Evolutionary conservation across 768 basidiomycete genomes (phyloP).

Genomic region (Hygrophorus pudorinus): DNA sequence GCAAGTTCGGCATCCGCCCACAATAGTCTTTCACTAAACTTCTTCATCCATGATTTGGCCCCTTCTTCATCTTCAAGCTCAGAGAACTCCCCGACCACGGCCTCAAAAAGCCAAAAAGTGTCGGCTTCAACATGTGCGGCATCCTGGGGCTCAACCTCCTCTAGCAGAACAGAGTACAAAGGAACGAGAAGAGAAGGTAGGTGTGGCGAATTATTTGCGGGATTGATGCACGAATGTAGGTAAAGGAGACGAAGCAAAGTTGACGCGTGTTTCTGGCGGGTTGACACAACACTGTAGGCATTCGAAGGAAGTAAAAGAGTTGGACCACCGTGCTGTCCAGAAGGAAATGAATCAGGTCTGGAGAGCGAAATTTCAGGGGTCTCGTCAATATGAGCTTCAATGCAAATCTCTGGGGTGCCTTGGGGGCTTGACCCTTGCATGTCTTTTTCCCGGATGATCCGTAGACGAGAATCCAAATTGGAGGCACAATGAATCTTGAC

Average conservation of each 20-base stretch:
- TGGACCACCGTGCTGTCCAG: constrained; percentile 14
- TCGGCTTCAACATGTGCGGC: constrained; percentile 67
- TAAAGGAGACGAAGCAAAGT: constrained; percentile 63
- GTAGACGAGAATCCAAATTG: constrained; percentile 45
- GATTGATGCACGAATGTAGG: constrained; percentile 62
- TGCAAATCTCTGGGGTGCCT: constrained; percentile 26
- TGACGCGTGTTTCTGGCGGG: constrained; percentile 51
- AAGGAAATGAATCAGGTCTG: constrained; percentile 20
- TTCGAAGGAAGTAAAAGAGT: constrained; percentile 40
- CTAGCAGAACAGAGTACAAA: constrained; percentile 49
- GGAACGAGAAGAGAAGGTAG: constrained; percentile 63
- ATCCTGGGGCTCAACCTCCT: constrained; percentile 54
- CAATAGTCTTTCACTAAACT: constrained; percentile 46
- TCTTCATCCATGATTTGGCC: constrained; percentile 50
- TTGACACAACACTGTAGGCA: constrained; percentile 31
- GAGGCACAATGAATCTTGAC: constrained; percentile 39
- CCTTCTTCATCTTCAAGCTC: constrained; percentile 66
- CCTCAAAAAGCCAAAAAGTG: constrained; percentile 75
- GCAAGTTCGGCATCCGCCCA: constrained; percentile 59
- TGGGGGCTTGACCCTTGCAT: constrained; percentile 26
- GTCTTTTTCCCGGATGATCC: constrained; percentile 24
- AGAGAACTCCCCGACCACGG: constrained; percentile 59
- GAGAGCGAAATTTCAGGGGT: constrained; percentile 30
- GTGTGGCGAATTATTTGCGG: constrained; percentile 58
- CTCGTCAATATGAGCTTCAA: constrained; percentile 19